Percentiles rank a stretch among this genome's conserved stretches.
These are phyloP conservation scores for Fraxinus xanthoxyloides DNA, from an alignment of 305 asterid genomes.

Conservation along the genomic window DNA sequence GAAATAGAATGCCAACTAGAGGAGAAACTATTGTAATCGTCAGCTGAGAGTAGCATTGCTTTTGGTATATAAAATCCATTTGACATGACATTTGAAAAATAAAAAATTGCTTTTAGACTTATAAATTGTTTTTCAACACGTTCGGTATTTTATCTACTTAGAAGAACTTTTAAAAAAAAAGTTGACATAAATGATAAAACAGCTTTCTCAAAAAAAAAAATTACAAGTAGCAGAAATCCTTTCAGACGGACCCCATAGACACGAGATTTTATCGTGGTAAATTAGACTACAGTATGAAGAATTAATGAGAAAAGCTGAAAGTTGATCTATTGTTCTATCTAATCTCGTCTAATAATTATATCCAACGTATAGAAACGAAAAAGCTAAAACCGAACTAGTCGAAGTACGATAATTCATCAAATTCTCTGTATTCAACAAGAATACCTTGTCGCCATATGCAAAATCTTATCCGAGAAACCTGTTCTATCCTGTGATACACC, in stretches of 20 bases:
- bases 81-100: not conserved
- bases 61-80: not conserved
- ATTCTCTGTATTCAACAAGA: not conserved
- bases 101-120: not conserved
- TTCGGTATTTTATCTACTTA: not conserved
- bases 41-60: not conserved
- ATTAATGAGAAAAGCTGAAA: not conserved
- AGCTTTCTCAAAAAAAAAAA: not conserved
- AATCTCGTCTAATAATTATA: not conserved
- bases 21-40: not conserved
- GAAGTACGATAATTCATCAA: not conserved
- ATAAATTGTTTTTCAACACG: not conserved
- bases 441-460: not conserved
- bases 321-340: not conserved
- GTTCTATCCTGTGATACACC: conserved; percentile 19
- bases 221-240: not conserved
- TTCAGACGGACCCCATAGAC: not conserved
- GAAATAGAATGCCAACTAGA: not conserved
- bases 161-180: not conserved
- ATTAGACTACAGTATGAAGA: not conserved
- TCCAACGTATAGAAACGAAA: not conserved
- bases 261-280: not conserved
- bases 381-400: not conserved
- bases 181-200: not conserved
- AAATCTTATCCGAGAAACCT: conserved; percentile 14